phyloP scores from a whole-genome alignment of 2,329 filamentous ascomycete species.

The Mollisiaceae sp. region DNA sequence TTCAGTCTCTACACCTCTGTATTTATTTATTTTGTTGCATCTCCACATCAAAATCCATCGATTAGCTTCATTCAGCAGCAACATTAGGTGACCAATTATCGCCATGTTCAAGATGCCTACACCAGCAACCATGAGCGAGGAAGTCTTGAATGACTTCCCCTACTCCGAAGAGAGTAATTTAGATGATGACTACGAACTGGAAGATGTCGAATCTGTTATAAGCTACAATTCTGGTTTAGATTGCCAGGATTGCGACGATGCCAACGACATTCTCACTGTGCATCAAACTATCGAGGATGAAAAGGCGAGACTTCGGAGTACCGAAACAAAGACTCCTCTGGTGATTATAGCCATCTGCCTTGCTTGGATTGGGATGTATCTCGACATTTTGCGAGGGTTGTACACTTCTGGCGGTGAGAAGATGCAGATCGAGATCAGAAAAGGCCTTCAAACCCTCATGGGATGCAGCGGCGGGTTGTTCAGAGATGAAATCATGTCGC shows the following conservation, averaged over 20 bases:
- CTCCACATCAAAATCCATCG: not conserved
- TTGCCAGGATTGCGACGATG: not conserved
- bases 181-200: constrained; percentile 9
- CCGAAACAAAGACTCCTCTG: not conserved
- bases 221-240: constrained; percentile 15
- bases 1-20: not conserved
- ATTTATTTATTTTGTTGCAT: not conserved
- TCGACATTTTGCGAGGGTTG: not conserved
- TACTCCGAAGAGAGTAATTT: not conserved
- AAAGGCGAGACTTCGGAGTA: not conserved
- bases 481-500: not conserved
- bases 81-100: not conserved
- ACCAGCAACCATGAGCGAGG: not conserved
- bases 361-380: not conserved
- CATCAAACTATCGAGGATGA: not conserved
- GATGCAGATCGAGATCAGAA: not conserved
- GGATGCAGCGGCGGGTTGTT: not conserved
- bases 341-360: not conserved
- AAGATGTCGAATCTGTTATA: constrained; percentile 17
- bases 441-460: not conserved
- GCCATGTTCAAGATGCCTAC: not conserved
- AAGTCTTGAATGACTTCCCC: not conserved
- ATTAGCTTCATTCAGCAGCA: not conserved
- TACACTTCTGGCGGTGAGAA: not conserved
- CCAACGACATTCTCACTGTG: not conserved